Evolutionary conservation across 2,329 filamentous ascomycete species (phyloP), one percentile per base, ranked within the genome.

Genomic region (Aschersonia sp.): DNA sequence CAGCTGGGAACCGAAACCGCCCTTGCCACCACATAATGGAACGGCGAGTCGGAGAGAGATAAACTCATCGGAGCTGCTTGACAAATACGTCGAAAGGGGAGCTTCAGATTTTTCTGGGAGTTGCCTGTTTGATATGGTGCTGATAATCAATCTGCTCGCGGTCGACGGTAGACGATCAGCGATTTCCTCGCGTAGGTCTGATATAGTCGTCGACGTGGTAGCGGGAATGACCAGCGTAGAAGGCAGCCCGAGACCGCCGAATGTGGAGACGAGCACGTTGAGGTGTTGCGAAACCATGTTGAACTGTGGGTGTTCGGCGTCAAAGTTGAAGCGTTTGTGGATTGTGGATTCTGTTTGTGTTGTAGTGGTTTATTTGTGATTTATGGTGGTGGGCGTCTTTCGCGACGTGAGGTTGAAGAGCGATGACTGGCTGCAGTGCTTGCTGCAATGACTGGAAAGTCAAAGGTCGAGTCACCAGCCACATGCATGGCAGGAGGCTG

Each of bases 1-100:
- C 39, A 98, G 80, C 64, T 98, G 94, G 2, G 90, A 97, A 47
- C 92, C 92, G 62, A 98, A 98, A 59, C 92, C 92, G 65, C 92
- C 92, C 62, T 98, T 98, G 61, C 94, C 94, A 69, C 94, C 92
- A 56, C 83, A 85, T 40, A 95, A 69, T 5, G 84, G 84, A 2
- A 83, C 72, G 6, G 81, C 83, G 32, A 98, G 78, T 47, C 88
- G 86, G 4, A 98, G 75, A 0, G 88, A 83, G 12, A 98, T 73
- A 54, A 97, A 82, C 35, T 79, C 79, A 69, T 84, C 78, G 47
- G 75, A 52, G 5, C 58, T 55, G 35, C 63, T 60, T 4, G 73
- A 68, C 39, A 92, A 72, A 22, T 88, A 74, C 10, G 73, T 71
- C 9, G 77, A 76, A 31, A 94, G 68, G 2, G 76, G 70, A 0